Evolutionary conservation across 2,329 filamentous ascomycete species (phyloP).

Genomic region (Aureobasidium vineae): DNA sequence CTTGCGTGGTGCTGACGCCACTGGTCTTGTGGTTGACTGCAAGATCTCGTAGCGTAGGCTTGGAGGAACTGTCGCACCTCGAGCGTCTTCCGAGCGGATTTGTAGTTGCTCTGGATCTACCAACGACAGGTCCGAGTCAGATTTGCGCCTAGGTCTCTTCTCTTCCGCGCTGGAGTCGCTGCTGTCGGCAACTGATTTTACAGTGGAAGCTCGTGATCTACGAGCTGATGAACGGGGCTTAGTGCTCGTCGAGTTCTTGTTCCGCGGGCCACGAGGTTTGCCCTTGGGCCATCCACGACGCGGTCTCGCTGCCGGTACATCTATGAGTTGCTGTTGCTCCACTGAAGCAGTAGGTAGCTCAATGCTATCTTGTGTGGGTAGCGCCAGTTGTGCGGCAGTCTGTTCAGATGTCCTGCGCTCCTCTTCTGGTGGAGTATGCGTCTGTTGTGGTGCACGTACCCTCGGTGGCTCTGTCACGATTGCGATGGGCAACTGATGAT

Average conservation of each 20-base stretch:
- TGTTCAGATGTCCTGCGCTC: conserved; percentile 18
- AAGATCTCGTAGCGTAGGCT: conserved; percentile 25
- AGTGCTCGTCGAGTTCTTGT: conserved; percentile 32
- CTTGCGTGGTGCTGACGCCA: conserved; percentile 18
- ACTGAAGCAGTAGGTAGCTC: background rate
- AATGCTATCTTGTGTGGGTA: conserved; percentile 28
- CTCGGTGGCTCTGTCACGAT: background rate
- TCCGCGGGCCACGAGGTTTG: conserved; percentile 43
- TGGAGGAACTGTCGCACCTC: conserved; percentile 26
- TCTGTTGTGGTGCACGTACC: conserved; percentile 25
- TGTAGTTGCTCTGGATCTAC: background rate
- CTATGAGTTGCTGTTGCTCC: conserved; percentile 4
- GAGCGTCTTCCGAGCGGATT: background rate
- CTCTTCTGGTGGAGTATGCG: conserved; percentile 30
- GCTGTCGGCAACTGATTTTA: conserved; percentile 21
- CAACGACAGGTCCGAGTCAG: conserved; percentile 9
- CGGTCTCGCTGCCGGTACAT: conserved; percentile 25
- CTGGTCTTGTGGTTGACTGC: conserved; percentile 7
- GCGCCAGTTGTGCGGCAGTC: conserved; percentile 27
- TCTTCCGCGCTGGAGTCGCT: conserved; percentile 14
- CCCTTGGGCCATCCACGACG: conserved; percentile 48
- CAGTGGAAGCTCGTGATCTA: conserved; percentile 23
- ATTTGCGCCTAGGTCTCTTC: conserved; percentile 23
- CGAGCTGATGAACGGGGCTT: conserved; percentile 51
- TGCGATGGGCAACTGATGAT: background rate